Conservation (phyloP, 164 flowering plant genomes). For the Vitis cinerea region DNA sequence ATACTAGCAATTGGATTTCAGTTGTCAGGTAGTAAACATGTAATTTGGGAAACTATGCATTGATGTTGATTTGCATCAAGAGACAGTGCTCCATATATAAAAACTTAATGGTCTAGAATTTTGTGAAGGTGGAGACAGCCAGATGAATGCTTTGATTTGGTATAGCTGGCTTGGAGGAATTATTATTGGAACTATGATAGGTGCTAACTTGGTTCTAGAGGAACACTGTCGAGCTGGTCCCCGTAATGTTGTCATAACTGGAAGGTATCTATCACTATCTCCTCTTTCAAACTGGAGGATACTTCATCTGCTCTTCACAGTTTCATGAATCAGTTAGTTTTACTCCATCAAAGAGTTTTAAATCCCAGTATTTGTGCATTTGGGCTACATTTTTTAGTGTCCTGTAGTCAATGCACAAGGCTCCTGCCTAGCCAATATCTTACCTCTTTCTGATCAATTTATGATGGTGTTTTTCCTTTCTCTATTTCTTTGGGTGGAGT, state of each 20-base stretch:
- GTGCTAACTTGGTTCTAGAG: constrained; percentile 91
- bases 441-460: too few species aligned
- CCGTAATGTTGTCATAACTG: constrained; percentile 89
- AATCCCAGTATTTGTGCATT: neutral
- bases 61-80: neutral
- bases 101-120: constrained; percentile 8
- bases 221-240: constrained; percentile 90
- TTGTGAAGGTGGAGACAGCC: constrained; percentile 79
- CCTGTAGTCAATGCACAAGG: too few species aligned
- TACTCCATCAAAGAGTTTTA: neutral
- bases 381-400: too few species aligned
- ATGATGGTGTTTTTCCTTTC: too few species aligned
- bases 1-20: constrained; percentile 78
- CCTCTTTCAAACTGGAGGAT: neutral
- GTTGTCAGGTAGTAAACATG: constrained; percentile 67
- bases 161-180: constrained; percentile 99
- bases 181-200: constrained; percentile 93
- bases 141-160: constrained; percentile 83
- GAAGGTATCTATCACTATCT: constrained; percentile 56
- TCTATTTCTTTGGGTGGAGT: too few species aligned
- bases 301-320: neutral
- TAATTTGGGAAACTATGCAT: neutral
- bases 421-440: too few species aligned
- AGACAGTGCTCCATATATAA: neutral
- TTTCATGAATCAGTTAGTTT: neutral